These are phyloP conservation scores for Phycomyces nitens DNA, from an alignment of 192 early-diverging fungal species.

Conservation along the genomic window DNA sequence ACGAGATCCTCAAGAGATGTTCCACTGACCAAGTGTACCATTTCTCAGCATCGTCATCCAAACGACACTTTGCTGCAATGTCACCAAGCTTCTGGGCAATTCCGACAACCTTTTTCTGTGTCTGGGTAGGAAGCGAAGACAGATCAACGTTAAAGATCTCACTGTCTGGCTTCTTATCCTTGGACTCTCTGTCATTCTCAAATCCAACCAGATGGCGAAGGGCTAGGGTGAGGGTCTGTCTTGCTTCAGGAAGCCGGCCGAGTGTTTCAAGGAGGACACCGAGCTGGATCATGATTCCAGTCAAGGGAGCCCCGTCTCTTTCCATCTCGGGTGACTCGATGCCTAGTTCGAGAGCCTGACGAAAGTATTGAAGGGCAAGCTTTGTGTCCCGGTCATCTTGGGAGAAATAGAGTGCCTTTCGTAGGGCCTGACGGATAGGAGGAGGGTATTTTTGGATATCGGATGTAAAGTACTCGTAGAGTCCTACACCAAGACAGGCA, in stretches of 20 bases:
- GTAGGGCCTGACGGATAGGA: slow-evolving; percentile 44
- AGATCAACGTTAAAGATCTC: slow-evolving; percentile 9
- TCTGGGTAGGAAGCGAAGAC: slow-evolving; percentile 28
- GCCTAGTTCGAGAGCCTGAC: slow-evolving; percentile 42
- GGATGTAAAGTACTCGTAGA: slow-evolving; percentile 51
- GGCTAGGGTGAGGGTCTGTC: slow-evolving; percentile 35
- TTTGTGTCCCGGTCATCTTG: slow-evolving; percentile 45
- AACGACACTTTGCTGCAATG: slow-evolving; percentile 34
- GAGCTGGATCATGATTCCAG: slow-evolving; percentile 58
- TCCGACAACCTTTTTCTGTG: slow-evolving; percentile 43
- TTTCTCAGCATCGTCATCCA: slow-evolving; percentile 49
- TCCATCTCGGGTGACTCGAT: slow-evolving; percentile 39
- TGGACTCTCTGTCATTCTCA: slow-evolving; percentile 10
- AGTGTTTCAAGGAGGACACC: slow-evolving; percentile 45
- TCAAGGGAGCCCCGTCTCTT: slow-evolving; percentile 44
- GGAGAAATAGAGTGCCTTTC: slow-evolving; percentile 53
- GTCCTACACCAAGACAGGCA: slow-evolving; percentile 34
- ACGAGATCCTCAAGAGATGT: slow-evolving; percentile 32
- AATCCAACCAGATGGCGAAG: slow-evolving; percentile 19
- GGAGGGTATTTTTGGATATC: slow-evolving; percentile 52
- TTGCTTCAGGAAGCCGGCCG: slow-evolving; percentile 41
- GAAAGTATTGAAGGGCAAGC: slow-evolving; percentile 43
- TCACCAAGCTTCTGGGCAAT: slow-evolving; percentile 58
- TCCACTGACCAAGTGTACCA: slow-evolving; percentile 58
- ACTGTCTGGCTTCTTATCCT: slow-evolving; percentile 4